Conservation (phyloP, 768 basidiomycete genomes). For the Antrodiella citrinella region DNA sequence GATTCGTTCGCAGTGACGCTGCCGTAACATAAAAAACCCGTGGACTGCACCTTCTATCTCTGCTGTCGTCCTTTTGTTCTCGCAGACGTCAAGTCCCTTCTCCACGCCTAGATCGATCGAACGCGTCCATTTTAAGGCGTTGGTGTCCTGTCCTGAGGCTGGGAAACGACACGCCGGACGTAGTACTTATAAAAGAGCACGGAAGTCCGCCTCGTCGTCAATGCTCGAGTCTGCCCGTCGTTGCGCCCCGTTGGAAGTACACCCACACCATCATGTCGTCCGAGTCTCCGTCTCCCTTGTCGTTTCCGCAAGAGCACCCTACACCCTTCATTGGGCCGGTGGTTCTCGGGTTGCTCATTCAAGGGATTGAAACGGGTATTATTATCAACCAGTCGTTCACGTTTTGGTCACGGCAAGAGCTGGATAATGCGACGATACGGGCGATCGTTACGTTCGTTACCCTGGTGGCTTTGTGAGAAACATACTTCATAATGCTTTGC, state of each 20-base stretch:
- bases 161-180: neutral
- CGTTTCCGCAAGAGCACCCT: slow-evolving; percentile 11
- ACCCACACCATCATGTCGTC: slow-evolving; percentile 5
- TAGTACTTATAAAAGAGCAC: neutral
- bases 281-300: neutral
- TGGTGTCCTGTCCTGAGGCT: neutral
- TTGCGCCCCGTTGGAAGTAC: neutral
- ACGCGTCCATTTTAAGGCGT: neutral
- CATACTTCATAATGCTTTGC: neutral
- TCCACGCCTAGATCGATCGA: neutral
- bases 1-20: neutral
- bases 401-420: slow-evolving; percentile 15
- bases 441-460: slow-evolving; percentile 17
- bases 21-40: neutral
- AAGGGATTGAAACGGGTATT: slow-evolving; percentile 19
- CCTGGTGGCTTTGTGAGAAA: slow-evolving; percentile 16
- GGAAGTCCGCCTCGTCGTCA: neutral
- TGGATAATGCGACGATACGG: slow-evolving; percentile 12
- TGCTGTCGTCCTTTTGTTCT: neutral
- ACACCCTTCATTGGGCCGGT: slow-evolving; percentile 18
- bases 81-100: neutral
- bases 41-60: neutral
- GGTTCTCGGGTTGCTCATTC: slow-evolving; percentile 12
- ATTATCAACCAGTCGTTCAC: slow-evolving; percentile 17
- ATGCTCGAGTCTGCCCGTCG: neutral